These are phyloP conservation scores for Flueggea neowawraea DNA, from an alignment of 441 rosid genomes.

Conservation along the genomic window DNA sequence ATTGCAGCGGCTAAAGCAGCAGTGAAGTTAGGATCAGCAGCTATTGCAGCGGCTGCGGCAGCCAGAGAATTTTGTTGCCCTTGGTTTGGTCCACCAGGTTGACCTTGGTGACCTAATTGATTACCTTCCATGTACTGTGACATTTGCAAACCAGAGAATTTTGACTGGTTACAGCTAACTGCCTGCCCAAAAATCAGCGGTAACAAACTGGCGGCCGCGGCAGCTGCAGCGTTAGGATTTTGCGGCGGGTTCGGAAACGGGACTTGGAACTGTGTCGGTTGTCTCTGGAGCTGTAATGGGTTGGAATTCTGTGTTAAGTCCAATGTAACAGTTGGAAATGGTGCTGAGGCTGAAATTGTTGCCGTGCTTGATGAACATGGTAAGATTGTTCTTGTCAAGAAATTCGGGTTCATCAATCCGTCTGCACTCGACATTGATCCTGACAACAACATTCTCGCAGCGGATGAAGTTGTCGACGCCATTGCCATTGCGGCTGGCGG, in stretches of 20 bases:
- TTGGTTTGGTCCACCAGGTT: too few relatives aligned
- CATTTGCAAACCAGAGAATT: too few relatives aligned
- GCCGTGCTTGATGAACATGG: constrained; percentile 78
- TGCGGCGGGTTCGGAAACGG: constrained; percentile 39
- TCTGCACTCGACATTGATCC: constrained; percentile 92
- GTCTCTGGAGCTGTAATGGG: constrained; percentile 46
- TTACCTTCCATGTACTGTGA: background rate
- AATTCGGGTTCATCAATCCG: constrained; percentile 67
- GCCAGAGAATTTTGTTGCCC: constrained; percentile 9
- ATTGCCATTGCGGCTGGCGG: constrained; percentile 87
- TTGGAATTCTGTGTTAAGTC: constrained; percentile 67
- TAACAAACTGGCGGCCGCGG: background rate
- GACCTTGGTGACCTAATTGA: background rate
- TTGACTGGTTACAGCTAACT: background rate
- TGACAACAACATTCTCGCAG: constrained; percentile 81
- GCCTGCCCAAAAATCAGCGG: background rate
- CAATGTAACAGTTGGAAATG: constrained; percentile 72
- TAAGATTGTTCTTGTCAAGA: constrained; percentile 65
- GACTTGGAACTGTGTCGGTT: constrained; percentile 36
- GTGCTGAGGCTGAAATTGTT: constrained; percentile 68
- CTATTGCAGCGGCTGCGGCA: constrained; percentile 3
- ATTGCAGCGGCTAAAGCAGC: background rate
- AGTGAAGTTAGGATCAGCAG: background rate
- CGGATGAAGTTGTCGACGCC: constrained; percentile 92
- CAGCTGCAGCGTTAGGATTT: background rate